Evolutionary conservation across 495 filamentous ascomycete species (phyloP).

Genomic region (Hamigera avellanea): DNA sequence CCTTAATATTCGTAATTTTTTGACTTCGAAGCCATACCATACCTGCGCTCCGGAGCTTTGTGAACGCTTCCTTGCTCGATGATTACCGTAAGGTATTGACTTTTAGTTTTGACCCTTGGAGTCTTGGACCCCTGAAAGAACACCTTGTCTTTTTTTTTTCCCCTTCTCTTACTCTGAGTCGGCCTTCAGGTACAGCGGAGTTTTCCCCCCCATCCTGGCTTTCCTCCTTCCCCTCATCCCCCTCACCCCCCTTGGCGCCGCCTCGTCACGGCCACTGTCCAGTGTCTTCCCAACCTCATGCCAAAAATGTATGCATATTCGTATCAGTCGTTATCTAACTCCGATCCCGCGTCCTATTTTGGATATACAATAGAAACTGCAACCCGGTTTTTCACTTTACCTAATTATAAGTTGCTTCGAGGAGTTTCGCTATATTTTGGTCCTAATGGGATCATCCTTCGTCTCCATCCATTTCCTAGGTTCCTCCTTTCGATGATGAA

Average conservation of each 20-base stretch:
- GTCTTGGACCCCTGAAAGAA: neutral
- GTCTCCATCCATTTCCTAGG: neutral
- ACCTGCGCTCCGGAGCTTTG: neutral
- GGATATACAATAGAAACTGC: neutral
- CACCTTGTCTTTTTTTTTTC: neutral
- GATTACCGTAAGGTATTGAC: neutral
- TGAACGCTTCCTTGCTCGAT: no score
- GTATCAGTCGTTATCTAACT: neutral
- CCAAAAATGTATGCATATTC: neutral
- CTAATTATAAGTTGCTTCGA: neutral
- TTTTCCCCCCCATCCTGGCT: no score
- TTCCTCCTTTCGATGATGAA: neutral
- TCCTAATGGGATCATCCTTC: neutral
- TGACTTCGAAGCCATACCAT: neutral
- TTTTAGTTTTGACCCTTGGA: neutral
- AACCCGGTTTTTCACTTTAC: neutral
- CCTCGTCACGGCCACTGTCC: no score
- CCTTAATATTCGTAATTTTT: no score
- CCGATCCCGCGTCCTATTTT: neutral
- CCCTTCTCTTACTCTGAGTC: no score
- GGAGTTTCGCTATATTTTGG: neutral
- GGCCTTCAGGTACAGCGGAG: no score
- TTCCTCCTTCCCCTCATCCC: no score
- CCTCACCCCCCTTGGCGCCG: no score
- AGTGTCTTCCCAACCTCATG: neutral